Percentiles rank a stretch among this genome's conserved stretches.
Conservation (phyloP, 208 protist species). For the Acanthamoeba royreba region DNA sequence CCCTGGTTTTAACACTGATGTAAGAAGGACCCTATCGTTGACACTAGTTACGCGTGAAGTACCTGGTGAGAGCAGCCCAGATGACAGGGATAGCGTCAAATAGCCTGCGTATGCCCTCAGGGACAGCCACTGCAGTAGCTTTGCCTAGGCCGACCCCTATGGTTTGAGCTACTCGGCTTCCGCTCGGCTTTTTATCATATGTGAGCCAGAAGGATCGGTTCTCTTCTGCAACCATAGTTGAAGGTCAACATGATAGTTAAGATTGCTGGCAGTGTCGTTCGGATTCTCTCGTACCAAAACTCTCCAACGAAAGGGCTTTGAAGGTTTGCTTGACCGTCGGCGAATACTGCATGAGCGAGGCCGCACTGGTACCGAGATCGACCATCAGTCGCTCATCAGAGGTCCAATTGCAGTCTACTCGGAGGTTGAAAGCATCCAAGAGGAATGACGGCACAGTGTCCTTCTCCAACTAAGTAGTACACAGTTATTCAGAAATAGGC, state of each 20-base stretch:
- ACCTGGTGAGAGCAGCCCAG: not conserved
- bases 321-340: not conserved
- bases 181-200: not conserved
- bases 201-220: not conserved
- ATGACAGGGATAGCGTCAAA: not conserved
- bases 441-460: not conserved
- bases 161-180: not conserved
- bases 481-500: not conserved
- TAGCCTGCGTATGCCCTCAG: not conserved
- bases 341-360: not conserved
- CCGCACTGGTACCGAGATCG: not conserved
- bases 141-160: not conserved
- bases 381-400: not conserved
- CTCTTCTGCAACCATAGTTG: not conserved
- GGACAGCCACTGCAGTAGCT: not conserved
- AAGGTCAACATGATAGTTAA: not conserved
- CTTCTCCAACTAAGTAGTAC: not conserved
- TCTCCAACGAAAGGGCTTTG: not conserved
- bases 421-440: not conserved
- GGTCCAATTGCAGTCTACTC: not conserved
- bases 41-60: not conserved
- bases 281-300: not conserved
- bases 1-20: not conserved
- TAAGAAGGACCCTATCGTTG: not conserved
- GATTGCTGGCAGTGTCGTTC: not conserved